phyloP scores from a whole-genome alignment of 208 protist genomes.

The Naegleria fowleri region DNA sequence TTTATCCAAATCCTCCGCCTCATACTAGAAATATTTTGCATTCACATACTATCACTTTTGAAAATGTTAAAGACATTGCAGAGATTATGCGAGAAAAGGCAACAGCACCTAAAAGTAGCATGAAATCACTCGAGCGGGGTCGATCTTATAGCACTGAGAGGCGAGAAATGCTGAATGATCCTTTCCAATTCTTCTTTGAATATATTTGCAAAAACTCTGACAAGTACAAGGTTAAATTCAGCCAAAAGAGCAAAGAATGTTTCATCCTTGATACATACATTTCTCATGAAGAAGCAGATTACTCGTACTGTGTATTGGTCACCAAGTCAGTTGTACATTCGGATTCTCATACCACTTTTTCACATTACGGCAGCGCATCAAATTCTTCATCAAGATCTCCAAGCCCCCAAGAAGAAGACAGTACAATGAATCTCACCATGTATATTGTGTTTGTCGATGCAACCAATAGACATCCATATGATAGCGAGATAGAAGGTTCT shows the following conservation, averaged over 20 bases:
- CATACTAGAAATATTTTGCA: not conserved
- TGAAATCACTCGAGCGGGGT: too few relatives aligned
- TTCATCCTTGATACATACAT: not conserved
- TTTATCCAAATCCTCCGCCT: not conserved
- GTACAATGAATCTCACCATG: not conserved
- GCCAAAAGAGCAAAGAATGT: not conserved
- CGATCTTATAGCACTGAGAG: not conserved
- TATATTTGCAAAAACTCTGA: not conserved
- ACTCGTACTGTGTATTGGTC: not conserved
- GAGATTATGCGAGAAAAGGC: not conserved
- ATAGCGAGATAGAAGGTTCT: not conserved
- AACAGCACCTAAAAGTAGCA: not conserved
- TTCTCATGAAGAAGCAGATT: not conserved
- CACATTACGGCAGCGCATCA: not conserved
- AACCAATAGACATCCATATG: not conserved
- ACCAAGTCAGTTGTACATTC: not conserved
- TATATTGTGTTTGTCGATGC: not conserved
- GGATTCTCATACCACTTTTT: not conserved
- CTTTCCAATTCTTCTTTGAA: not conserved
- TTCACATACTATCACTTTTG: not conserved
- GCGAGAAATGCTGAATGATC: not conserved
- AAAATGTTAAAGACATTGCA: constrained; percentile 1
- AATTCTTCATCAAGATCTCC: not conserved
- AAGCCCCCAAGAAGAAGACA: not conserved
- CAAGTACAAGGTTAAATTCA: not conserved